Evolutionary conservation across 495 filamentous ascomycete species (phyloP), one percentile per base, ranked within the genome.

Genomic region (Lentithecium fluviatile): DNA sequence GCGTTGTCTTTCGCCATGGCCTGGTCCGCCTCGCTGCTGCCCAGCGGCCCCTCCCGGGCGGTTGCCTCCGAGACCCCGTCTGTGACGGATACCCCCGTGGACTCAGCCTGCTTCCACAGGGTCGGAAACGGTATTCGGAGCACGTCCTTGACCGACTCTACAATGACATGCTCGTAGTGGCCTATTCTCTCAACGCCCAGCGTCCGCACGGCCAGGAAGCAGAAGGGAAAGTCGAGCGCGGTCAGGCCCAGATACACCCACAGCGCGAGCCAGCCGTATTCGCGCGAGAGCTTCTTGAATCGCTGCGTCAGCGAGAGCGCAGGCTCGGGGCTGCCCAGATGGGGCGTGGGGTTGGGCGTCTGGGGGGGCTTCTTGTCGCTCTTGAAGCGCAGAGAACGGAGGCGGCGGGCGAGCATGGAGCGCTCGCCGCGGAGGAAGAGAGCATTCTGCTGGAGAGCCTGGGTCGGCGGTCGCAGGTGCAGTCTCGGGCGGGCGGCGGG

Each of bases 231-330:
- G 69, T 99, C 94, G 59, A 97, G 76, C 12, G 88, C 88, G 0
- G 86, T 90, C 37, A 99, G 76, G 0, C 74, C 74, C 8, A 96
- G 73, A 74, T 99, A 99, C 1, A 99, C 88, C 7, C 93, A 91
- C n/a, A 95, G 71, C 1, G 92, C 91, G 10, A 88, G 81, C 89
- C 91, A 97, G 38, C 94, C 94, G 71, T 99, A 99, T 74, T 97
- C 95, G 42, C 87, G 82, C 0, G 88, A 90, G n/a, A 97, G 80
- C 66, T 89, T 89, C 69, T 82, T 87, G 58, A 97, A 71, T 10
- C 89, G 81, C 56, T 80, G 82, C 0, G 88, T 84, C 6, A 96
- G 70, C 1, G 86, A 83, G 13, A 73, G 75, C 13, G 70, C 21
- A 11, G 63, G 61, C 25, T 66, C 63, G 21, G 70, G 67, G 52